Evolutionary conservation across 805 yeast genomes (phyloP).

Genomic region (Pichia pseudocactophila): DNA sequence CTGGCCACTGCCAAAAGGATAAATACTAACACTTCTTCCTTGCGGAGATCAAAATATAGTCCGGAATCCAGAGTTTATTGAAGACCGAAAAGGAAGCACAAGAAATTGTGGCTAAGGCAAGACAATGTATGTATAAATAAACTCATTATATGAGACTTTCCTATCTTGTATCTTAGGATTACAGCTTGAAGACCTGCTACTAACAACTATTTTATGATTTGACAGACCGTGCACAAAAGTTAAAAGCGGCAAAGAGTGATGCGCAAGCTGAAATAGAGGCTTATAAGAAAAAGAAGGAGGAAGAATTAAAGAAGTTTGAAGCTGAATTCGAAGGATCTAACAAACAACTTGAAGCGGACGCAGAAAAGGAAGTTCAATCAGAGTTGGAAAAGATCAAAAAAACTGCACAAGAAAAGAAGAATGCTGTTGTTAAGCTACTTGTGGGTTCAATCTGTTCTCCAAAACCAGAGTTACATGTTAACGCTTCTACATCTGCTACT

Average conservation of each 20-base stretch:
- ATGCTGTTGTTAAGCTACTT: conserved; percentile 62
- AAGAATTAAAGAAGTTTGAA: conserved; percentile 68
- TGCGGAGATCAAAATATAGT: conserved; percentile 13
- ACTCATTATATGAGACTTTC: no score
- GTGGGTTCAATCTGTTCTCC: conserved; percentile 75
- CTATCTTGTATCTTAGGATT: no score
- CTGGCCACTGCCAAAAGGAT: no score
- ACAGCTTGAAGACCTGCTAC: no score
- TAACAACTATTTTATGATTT: conserved; percentile 7
- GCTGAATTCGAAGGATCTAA: conserved; percentile 66
- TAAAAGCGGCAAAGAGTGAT: conserved; percentile 91
- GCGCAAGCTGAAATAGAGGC: conserved; percentile 84
- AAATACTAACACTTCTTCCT: neutral
- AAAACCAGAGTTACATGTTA: conserved; percentile 73
- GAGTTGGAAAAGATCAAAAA: conserved; percentile 63
- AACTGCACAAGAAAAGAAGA: conserved; percentile 53
- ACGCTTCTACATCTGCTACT: no score
- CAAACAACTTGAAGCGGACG: conserved; percentile 67
- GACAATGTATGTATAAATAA: conserved; percentile 66
- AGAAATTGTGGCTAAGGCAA: conserved; percentile 85
- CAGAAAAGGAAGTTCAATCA: conserved; percentile 60
- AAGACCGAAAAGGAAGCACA: conserved; percentile 97
- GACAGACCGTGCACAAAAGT: conserved; percentile 66
- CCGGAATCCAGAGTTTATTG: conserved; percentile 63
- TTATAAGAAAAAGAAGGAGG: conserved; percentile 77